phyloP scores from a whole-genome alignment of 2,329 filamentous ascomycete genomes.

The Trichoderma oligosporum region DNA sequence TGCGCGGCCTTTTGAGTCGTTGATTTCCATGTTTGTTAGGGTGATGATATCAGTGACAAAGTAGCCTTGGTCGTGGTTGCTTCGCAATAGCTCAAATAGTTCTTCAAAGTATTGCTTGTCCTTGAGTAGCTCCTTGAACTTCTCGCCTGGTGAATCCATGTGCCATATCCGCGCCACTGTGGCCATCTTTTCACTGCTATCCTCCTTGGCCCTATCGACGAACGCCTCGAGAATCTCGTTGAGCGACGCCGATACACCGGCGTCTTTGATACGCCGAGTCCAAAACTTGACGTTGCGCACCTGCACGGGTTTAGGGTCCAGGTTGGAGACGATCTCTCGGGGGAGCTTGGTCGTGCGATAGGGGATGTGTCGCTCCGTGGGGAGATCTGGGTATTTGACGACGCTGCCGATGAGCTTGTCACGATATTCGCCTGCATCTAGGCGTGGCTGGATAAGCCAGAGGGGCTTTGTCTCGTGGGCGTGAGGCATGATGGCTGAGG shows the following conservation, averaged over 20 bases:
- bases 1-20: slow-evolving; percentile 17
- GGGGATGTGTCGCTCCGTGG: slow-evolving; percentile 28
- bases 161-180: slow-evolving; percentile 31
- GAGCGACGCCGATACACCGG: slow-evolving; percentile 25
- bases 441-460: slow-evolving; percentile 30
- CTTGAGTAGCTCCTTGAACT: slow-evolving; percentile 29
- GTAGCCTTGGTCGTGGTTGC: slow-evolving; percentile 26
- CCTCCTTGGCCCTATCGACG: slow-evolving; percentile 25
- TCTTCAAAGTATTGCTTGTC: slow-evolving; percentile 29
- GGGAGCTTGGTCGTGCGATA: slow-evolving; percentile 24
- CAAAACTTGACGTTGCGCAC: slow-evolving; percentile 30
- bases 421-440: slow-evolving; percentile 29
- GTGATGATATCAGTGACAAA: slow-evolving; percentile 31
- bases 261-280: slow-evolving; percentile 28
- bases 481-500: slow-evolving; percentile 12
- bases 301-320: slow-evolving; percentile 30
- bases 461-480: slow-evolving; percentile 27
- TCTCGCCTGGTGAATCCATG: slow-evolving; percentile 30
- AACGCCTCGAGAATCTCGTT: slow-evolving; percentile 29
- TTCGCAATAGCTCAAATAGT: slow-evolving; percentile 27
- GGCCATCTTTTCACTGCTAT: slow-evolving; percentile 24
- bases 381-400: slow-evolving; percentile 29
- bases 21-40: slow-evolving; percentile 27
- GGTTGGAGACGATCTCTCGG: slow-evolving; percentile 25
- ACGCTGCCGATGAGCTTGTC: slow-evolving; percentile 32